Evolutionary conservation across 2,329 filamentous ascomycete genomes (phyloP).

Genomic region (Stylonectria norvegica): DNA sequence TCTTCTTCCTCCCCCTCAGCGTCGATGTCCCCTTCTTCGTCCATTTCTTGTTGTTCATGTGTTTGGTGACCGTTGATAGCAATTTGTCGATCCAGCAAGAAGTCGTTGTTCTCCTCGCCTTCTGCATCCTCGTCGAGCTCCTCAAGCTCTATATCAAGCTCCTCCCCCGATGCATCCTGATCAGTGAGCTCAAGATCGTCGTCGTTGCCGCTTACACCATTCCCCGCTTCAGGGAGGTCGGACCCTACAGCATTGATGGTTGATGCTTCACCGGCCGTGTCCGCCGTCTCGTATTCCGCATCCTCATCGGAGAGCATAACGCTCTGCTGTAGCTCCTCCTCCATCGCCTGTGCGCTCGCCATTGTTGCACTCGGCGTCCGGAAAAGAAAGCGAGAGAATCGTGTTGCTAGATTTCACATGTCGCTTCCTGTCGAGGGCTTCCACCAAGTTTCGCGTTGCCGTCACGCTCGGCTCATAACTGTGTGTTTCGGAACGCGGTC

Average conservation of each 20-base stretch:
- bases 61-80: conserved; percentile 8
- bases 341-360: conserved; percentile 52
- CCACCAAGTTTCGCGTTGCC: conserved; percentile 21
- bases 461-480: conserved; percentile 25
- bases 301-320: conserved; percentile 51
- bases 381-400: conserved; percentile 15
- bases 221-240: conserved; percentile 1
- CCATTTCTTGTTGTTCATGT: conserved; percentile 15
- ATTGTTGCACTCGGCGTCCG: conserved; percentile 36
- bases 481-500: conserved; percentile 20
- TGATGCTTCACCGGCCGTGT: conserved; percentile 30
- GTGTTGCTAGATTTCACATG: conserved; percentile 27
- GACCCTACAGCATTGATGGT: conserved; percentile 20
- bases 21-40: conserved; percentile 48
- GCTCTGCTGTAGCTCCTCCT: conserved; percentile 57
- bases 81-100: conserved; percentile 23
- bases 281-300: conserved; percentile 39
- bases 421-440: conserved; percentile 21
- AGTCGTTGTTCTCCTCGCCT: conserved; percentile 40
- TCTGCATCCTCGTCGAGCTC: conserved; percentile 43
- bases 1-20: conserved; percentile 46
- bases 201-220: conserved; percentile 20
- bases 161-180: conserved; percentile 40
- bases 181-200: conserved; percentile 38
- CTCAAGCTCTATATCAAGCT: conserved; percentile 43